Percentiles rank a stretch among this genome's conserved stretches.
phyloP scores from a whole-genome alignment of 2,329 filamentous ascomycete species.

The Didymella keratinophila region DNA sequence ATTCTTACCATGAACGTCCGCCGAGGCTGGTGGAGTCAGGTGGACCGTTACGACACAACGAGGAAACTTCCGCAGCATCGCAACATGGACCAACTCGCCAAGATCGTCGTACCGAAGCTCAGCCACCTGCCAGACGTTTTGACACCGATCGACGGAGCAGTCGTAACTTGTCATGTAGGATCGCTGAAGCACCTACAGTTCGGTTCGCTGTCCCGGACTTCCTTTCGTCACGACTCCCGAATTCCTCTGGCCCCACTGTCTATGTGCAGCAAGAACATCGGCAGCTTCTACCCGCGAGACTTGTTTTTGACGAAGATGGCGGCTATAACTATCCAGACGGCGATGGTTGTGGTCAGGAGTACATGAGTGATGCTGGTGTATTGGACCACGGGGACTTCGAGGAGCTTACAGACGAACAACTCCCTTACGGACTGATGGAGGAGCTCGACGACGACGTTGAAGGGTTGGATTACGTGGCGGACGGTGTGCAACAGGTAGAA shows the following conservation, averaged over 20 bases:
- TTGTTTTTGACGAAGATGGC: background rate
- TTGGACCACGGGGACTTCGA: background rate
- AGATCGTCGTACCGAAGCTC: background rate
- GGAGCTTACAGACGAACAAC: background rate
- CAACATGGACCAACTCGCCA: slow-evolving; percentile 1
- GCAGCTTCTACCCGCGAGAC: slow-evolving; percentile 12
- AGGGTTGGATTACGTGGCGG: slow-evolving; percentile 2
- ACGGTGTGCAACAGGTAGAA: slow-evolving; percentile 10
- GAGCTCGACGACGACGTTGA: background rate
- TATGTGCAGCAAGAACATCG: slow-evolving; percentile 40
- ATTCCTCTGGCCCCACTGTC: slow-evolving; percentile 30
- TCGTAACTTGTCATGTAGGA: background rate
- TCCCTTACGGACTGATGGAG: background rate
- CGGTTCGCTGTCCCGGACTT: slow-evolving; percentile 22
- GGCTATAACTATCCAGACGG: background rate
- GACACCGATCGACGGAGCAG: background rate
- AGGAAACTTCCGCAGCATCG: slow-evolving; percentile 26
- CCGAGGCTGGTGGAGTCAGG: slow-evolving; percentile 36
- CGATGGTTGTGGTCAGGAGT: background rate
- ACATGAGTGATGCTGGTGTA: background rate
- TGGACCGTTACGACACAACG: slow-evolving; percentile 38
- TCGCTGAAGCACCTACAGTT: slow-evolving; percentile 25
- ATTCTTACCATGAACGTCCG: slow-evolving; percentile 1
- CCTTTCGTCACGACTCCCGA: slow-evolving; percentile 17
- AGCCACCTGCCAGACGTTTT: background rate